Evolutionary conservation across 768 basidiomycete species (phyloP).

Genomic region (Suillus clintonianus): DNA sequence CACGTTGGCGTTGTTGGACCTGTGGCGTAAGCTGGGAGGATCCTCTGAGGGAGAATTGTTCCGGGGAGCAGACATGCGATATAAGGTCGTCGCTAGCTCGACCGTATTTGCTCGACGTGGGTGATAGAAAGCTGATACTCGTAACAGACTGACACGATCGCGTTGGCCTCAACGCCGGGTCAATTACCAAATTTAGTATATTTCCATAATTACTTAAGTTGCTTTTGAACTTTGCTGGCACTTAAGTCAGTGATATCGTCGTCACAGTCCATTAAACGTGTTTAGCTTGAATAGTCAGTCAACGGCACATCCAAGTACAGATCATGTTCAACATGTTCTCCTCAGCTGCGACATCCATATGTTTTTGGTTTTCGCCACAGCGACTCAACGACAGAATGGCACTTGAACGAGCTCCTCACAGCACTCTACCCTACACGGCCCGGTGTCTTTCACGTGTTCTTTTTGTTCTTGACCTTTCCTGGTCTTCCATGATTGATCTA

Average conservation of each 20-base stretch:
- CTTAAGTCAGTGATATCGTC: too few species aligned
- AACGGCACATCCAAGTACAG: background rate
- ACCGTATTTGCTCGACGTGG: background rate
- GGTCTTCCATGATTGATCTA: background rate
- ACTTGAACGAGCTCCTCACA: background rate
- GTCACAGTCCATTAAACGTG: background rate
- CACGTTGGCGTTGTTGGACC: conserved; percentile 38
- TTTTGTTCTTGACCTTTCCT: background rate
- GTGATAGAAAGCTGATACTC: conserved; percentile 3
- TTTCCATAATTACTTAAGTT: background rate
- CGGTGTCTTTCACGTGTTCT: background rate
- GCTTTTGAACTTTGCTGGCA: too few species aligned
- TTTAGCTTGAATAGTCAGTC: background rate
- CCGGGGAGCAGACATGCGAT: conserved; percentile 25
- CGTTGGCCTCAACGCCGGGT: background rate
- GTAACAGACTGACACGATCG: conserved; percentile 3
- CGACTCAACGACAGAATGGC: background rate
- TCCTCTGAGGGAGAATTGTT: conserved; percentile 29
- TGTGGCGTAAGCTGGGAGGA: conserved; percentile 30
- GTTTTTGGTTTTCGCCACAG: conserved; percentile 1
- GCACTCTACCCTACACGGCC: background rate
- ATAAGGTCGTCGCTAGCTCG: background rate
- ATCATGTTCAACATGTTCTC: background rate
- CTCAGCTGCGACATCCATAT: background rate
- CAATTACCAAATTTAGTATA: conserved; percentile 5